phyloP scores from a whole-genome alignment of 2,329 filamentous ascomycete genomes.

The Fusarium subglutinans region DNA sequence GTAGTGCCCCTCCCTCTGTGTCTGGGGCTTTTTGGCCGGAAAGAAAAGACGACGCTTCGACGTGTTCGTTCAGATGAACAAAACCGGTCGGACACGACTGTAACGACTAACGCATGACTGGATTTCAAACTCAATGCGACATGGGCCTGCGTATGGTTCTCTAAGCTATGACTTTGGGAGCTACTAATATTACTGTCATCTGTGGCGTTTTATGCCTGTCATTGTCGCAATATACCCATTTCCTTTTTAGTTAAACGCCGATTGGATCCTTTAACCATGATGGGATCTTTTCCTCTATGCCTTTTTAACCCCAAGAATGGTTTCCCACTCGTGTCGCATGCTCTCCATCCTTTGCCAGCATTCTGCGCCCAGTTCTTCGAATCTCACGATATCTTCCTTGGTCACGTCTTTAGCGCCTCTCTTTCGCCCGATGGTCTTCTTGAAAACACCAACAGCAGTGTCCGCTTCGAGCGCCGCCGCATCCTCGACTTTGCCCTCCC shows the following conservation, averaged over 20 bases:
- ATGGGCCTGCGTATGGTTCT: neutral
- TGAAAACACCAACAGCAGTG: slow-evolving; percentile 56
- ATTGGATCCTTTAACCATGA: neutral
- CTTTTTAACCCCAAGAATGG: slow-evolving; percentile 36
- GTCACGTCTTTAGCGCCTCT: slow-evolving; percentile 67
- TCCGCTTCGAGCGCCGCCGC: slow-evolving; percentile 55
- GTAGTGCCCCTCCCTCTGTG: slow-evolving; percentile 74
- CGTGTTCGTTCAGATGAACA: slow-evolving; percentile 58
- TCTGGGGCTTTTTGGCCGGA: slow-evolving; percentile 75
- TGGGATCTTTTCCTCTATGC: slow-evolving; percentile 6
- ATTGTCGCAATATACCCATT: slow-evolving; percentile 40
- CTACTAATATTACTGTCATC: slow-evolving; percentile 11
- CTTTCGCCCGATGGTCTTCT: slow-evolving; percentile 67
- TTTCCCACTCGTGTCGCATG: slow-evolving; percentile 73
- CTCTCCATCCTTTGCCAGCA: slow-evolving; percentile 79
- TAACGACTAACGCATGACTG: slow-evolving; percentile 29
- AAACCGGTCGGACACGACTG: slow-evolving; percentile 29
- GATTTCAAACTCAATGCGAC: neutral
- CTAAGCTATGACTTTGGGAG: neutral
- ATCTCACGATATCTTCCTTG: slow-evolving; percentile 66
- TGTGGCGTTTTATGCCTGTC: slow-evolving; percentile 17
- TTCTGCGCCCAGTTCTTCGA: slow-evolving; percentile 68
- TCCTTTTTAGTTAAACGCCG: slow-evolving; percentile 14
- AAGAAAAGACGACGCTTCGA: slow-evolving; percentile 59
- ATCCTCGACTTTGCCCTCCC: slow-evolving; percentile 66